Conservation (phyloP, 345 rosid genomes). For the Corchorus capsularis region DNA sequence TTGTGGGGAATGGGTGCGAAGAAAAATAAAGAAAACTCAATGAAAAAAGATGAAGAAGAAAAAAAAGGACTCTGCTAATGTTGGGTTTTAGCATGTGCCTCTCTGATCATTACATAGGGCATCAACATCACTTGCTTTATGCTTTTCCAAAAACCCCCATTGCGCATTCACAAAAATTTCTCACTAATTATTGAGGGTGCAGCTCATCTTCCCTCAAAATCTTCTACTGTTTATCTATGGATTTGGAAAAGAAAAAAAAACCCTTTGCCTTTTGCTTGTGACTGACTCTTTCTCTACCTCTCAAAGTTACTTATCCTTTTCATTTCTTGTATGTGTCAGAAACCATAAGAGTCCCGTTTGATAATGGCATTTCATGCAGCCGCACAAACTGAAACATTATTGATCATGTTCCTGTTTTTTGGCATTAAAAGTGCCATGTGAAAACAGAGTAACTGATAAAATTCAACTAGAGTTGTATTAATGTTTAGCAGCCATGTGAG, state of each 20-base stretch:
- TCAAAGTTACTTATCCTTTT: conserved; percentile 13
- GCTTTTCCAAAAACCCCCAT: conserved; percentile 33
- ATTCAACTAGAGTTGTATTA: too few relatives aligned
- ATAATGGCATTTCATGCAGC: conserved; percentile 10
- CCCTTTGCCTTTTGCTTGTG: conserved; percentile 19
- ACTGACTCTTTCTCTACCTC: conserved; percentile 26
- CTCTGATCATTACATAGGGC: conserved; percentile 47
- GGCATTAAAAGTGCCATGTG: not conserved
- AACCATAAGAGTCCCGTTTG: conserved; percentile 6
- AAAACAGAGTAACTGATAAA: not conserved
- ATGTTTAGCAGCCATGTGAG: conserved; percentile 10
- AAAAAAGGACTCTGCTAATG: conserved; percentile 31
- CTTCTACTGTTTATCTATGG: conserved; percentile 18
- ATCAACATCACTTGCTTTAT: conserved; percentile 51
- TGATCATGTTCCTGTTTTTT: conserved; percentile 13
- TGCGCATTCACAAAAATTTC: conserved; percentile 21
- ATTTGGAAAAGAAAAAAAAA: not conserved
- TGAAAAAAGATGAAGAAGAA: conserved; percentile 4
- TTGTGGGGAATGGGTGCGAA: conserved; percentile 18
- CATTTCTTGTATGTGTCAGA: conserved; percentile 23
- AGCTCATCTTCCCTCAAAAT: conserved; percentile 34
- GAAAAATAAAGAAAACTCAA: too few relatives aligned
- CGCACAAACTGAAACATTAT: conserved; percentile 1
- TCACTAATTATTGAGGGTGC: conserved; percentile 50
- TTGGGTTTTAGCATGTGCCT: conserved; percentile 56